A percentile compares a stretch with the other conserved stretches of the same genome.
These are phyloP conservation scores for Aspergillus kassunensis DNA, from an alignment of 495 filamentous ascomycete species.

Conservation along the genomic window DNA sequence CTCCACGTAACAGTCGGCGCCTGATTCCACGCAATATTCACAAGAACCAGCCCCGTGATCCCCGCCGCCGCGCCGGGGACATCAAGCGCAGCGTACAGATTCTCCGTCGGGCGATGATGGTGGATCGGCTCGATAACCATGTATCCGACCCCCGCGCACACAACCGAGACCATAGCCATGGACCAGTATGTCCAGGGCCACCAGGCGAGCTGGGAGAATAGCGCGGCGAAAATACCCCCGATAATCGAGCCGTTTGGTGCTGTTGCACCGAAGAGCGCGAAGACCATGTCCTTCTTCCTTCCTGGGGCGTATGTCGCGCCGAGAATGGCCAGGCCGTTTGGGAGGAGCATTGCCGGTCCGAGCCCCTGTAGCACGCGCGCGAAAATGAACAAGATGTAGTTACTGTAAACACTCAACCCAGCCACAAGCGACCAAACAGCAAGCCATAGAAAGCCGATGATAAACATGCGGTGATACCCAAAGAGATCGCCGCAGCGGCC, in stretches of 20 bases:
- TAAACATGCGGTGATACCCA: slow-evolving; percentile 55
- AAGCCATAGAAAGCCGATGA: slow-evolving; percentile 55
- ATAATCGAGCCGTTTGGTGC: slow-evolving; percentile 53
- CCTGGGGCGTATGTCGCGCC: slow-evolving; percentile 53
- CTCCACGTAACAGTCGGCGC: slow-evolving; percentile 42
- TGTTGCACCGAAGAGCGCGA: slow-evolving; percentile 59
- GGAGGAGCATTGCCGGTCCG: slow-evolving; percentile 56
- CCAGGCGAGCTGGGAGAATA: slow-evolving; percentile 52
- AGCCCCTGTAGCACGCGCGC: slow-evolving; percentile 59
- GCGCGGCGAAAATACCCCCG: slow-evolving; percentile 44
- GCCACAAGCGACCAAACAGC: slow-evolving; percentile 55
- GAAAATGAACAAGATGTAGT: slow-evolving; percentile 53
- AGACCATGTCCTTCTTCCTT: slow-evolving; percentile 57
- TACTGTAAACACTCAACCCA: slow-evolving; percentile 47
- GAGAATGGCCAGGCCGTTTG: slow-evolving; percentile 61
- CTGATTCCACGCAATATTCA: slow-evolving; percentile 53
- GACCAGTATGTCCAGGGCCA: slow-evolving; percentile 69
- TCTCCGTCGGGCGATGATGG: slow-evolving; percentile 14
- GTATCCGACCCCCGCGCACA: slow-evolving; percentile 36
- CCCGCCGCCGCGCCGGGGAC: slow-evolving; percentile 49
- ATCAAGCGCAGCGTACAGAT: slow-evolving; percentile 34
- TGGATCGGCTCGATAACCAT: slow-evolving; percentile 47
- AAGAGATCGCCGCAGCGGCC: slow-evolving; percentile 57
- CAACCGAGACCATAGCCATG: slow-evolving; percentile 42
- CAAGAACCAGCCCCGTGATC: slow-evolving; percentile 52